Conservation (phyloP, 805 yeast species). For the Lachancea meyersii region DNA sequence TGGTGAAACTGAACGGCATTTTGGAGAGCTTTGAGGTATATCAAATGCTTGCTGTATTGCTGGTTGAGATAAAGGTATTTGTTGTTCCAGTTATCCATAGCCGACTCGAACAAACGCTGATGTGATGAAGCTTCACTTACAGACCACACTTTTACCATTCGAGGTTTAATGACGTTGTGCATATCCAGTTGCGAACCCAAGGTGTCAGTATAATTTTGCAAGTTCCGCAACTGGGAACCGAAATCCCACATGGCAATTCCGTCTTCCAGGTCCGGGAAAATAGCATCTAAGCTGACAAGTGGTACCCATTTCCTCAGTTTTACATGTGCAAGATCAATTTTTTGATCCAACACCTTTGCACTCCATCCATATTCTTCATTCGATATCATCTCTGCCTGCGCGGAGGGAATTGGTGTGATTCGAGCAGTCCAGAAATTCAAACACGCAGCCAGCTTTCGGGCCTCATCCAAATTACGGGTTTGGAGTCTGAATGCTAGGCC, state of each 20-base stretch:
- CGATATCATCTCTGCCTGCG: constrained; percentile 65
- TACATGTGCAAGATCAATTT: not conserved
- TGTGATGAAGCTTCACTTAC: constrained; percentile 1
- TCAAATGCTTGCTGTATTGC: constrained; percentile 33
- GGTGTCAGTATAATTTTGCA: constrained; percentile 37
- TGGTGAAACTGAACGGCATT: constrained; percentile 15
- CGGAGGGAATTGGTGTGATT: constrained; percentile 67
- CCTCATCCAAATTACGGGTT: constrained; percentile 61
- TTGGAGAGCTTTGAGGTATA: constrained; percentile 32
- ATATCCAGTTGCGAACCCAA: constrained; percentile 37
- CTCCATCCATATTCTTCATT: constrained; percentile 80
- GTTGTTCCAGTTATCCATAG: constrained; percentile 39
- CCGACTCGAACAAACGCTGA: constrained; percentile 20
- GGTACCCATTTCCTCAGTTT: constrained; percentile 20
- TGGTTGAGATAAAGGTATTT: constrained; percentile 35
- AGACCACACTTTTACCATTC: constrained; percentile 35
- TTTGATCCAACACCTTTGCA: constrained; percentile 9
- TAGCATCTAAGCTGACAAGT: constrained; percentile 23
- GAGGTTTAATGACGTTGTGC: constrained; percentile 39
- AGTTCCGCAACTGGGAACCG: constrained; percentile 36
- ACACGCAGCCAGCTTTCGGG: constrained; percentile 63
- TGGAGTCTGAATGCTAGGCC: constrained; percentile 47
- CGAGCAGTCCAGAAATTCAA: constrained; percentile 91
- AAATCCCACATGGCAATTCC: constrained; percentile 15
- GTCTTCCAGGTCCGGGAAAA: constrained; percentile 11